A percentile compares a stretch with the other conserved stretches of the same genome.
Evolutionary conservation across 1,139 yeast species (phyloP).

Genomic region (Suhomyces terraborum): DNA sequence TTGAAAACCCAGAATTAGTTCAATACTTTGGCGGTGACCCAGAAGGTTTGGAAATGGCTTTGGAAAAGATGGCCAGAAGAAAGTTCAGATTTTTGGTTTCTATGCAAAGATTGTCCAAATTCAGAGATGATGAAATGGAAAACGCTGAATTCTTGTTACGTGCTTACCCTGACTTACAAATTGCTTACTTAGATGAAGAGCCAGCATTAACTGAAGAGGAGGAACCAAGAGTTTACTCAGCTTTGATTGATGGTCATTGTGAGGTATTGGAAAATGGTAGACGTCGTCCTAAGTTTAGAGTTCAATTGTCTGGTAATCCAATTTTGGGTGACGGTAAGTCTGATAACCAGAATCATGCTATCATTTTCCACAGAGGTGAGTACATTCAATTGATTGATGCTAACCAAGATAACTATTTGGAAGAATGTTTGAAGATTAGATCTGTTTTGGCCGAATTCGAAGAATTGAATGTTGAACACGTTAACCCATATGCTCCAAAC

Average conservation of each 20-base stretch:
- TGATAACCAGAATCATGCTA: conserved; percentile 96
- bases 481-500: conserved; percentile 74
- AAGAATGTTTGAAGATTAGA: conserved; percentile 97
- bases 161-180: conserved; percentile 98
- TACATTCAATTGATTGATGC: conserved; percentile 98
- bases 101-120: conserved; percentile 97
- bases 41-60: conserved; percentile 90
- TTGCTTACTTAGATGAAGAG: conserved; percentile 96
- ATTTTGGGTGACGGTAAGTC: conserved; percentile 99
- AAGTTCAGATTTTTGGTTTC: conserved; percentile 96
- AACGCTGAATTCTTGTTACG: conserved; percentile 96
- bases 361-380: conserved; percentile 98
- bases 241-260: conserved; percentile 97
- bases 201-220: conserved; percentile 89
- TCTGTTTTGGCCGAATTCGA: conserved; percentile 97
- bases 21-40: conserved; percentile 99
- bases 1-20: conserved; percentile 98
- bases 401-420: conserved; percentile 96
- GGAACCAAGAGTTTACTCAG: conserved; percentile 95
- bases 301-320: conserved; percentile 97
- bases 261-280: conserved; percentile 97
- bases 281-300: conserved; percentile 97
- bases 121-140: conserved; percentile 96
- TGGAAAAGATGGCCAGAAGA: conserved; percentile 99
- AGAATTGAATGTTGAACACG: conserved; percentile 86